Evolutionary conservation across 768 basidiomycete genomes (phyloP).

Genomic region (Ephemerocybe angulata): DNA sequence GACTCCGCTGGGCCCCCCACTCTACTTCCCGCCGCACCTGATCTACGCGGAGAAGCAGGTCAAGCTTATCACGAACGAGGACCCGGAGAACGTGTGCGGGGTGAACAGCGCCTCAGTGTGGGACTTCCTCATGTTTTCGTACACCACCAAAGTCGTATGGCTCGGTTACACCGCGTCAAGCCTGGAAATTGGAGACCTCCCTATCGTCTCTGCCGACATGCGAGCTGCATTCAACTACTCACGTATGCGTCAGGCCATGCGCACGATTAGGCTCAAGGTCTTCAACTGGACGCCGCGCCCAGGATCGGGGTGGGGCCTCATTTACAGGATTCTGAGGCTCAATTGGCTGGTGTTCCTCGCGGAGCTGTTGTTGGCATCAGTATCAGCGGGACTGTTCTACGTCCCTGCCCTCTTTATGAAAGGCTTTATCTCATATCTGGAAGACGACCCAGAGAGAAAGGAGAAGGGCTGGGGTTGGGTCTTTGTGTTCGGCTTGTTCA

Average conservation of each 20-base stretch:
- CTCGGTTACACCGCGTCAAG: constrained; percentile 71
- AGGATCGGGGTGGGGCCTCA: constrained; percentile 63
- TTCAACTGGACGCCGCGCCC: constrained; percentile 55
- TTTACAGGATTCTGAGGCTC: constrained; percentile 56
- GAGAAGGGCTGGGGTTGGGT: constrained; percentile 73
- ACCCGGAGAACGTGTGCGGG: constrained; percentile 74
- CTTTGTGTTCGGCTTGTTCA: constrained; percentile 38
- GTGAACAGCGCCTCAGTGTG: constrained; percentile 52
- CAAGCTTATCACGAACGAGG: constrained; percentile 53
- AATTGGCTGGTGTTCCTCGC: constrained; percentile 42
- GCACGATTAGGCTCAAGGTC: constrained; percentile 45
- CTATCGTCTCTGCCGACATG: constrained; percentile 72
- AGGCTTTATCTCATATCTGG: constrained; percentile 59
- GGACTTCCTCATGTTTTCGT: constrained; percentile 74
- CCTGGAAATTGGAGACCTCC: constrained; percentile 85
- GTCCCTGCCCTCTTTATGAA: constrained; percentile 61
- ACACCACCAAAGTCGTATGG: constrained; percentile 84
- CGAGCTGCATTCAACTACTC: constrained; percentile 62
- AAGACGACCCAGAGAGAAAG: constrained; percentile 54
- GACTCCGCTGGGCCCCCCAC: constrained; percentile 70
- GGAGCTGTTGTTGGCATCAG: constrained; percentile 49
- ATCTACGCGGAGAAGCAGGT: constrained; percentile 76
- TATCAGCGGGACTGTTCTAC: constrained; percentile 65
- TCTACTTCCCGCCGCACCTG: constrained; percentile 68
- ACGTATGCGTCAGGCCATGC: constrained; percentile 59